Base-by-base conservation (phyloP, 331 rosid species). In the Malus hybrid region DNA sequence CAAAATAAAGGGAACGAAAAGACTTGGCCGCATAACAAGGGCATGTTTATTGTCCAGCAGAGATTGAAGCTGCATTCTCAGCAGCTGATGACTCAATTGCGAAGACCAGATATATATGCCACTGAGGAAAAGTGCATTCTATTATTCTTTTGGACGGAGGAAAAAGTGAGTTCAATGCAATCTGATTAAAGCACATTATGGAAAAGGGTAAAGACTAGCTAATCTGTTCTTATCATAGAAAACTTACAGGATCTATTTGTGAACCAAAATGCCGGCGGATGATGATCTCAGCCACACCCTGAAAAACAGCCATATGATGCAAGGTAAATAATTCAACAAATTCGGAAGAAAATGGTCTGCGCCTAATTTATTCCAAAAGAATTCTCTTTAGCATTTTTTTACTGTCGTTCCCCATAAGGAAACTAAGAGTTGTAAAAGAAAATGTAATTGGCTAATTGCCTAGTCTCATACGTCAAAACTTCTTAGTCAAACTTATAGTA, bases 271-370 rank as follows among this genome's bases (percentile, higher is more conserved):
- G 90, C 73, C 87, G 82, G 73, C 73, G 55, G 66, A 85, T 62
- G 69, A 84, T 62, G 78, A 93, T 90, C 57, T 83, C 88, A 67
- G 88, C 89, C 76, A 91, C 96, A 63, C 94, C 94, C 96, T 91
- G 94, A 71, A 87, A 86, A 69, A 80, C 39, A 75, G 71, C 52
- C 76, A 71, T 52, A 74, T n/a, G 72, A 78, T 59, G 44, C 10
- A 67, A 68, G 50, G 42, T 48, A 69, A 59, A 67, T 65, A 16
- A 65, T 64, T 29, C 32, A 60, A 15, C 24, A 52, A 64, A 46
- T 59, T 8, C 52, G 46, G 69, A 65, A 70, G 74, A 16, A 11
- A 61, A 44, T 32, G 27, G 44, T 36, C 48, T 9, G 69, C 16
- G 10, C 66, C 11, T 54, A 54, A 54, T 16, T 4, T 3, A 75